Percentiles rank a stretch among this genome's conserved stretches.
Evolutionary conservation across 169 alveolate genomes (phyloP).

Genomic region (Eimeria sp.): DNA sequence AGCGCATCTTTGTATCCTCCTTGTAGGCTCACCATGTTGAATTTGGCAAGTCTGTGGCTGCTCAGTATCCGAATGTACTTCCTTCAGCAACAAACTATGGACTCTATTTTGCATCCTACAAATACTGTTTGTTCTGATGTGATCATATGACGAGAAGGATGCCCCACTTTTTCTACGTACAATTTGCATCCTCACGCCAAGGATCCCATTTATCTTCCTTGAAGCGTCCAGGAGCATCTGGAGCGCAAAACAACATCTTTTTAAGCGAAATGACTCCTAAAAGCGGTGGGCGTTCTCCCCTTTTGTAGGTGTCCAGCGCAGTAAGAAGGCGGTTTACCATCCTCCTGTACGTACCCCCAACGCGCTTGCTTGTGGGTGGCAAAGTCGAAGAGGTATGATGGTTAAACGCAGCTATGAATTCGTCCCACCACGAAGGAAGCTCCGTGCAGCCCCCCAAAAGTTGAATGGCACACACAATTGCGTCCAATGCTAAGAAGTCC

Average conservation of each 20-base stretch:
- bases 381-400: background rate
- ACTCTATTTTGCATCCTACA: background rate
- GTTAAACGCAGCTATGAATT: background rate
- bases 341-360: background rate
- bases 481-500: background rate
- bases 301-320: constrained; percentile 6
- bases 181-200: background rate
- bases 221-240: background rate
- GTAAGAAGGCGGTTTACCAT: background rate
- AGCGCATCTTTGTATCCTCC: background rate
- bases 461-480: background rate
- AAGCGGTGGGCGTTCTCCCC: background rate
- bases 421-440: background rate
- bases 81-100: background rate
- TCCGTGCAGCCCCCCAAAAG: background rate
- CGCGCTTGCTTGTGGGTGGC: background rate
- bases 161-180: background rate
- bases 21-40: background rate
- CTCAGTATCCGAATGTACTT: background rate
- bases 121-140: background rate
- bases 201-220: background rate
- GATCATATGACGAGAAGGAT: background rate
- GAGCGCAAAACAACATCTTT: background rate
- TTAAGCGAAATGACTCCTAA: background rate
- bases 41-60: background rate